Base-by-base conservation (phyloP, 305 asterid genomes). In the Caryopteris hybrid region DNA sequence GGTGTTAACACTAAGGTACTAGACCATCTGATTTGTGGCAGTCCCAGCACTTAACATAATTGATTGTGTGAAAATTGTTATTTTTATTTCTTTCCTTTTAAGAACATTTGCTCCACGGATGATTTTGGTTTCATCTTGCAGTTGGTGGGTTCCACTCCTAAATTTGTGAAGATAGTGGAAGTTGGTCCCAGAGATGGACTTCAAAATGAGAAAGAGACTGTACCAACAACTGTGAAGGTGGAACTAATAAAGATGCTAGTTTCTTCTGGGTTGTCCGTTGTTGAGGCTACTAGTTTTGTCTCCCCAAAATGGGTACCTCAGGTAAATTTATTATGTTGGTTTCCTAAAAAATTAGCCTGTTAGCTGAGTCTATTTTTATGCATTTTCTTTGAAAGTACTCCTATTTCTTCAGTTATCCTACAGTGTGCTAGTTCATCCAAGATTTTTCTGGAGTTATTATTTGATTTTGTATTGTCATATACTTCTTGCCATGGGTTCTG, bases 251-350 rank as follows among this genome's bases (percentile, higher is more conserved):
- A 85, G 77, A 84, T 84, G 92, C 85, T 91, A 53, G 90, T 81
- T 76, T 80, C 84, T 82, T 83, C 96, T 41, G 97, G 96, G 46
- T 70, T 91, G 74, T 71, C 93, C 65, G 91, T 87, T 68, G 84
- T 91, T 33, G 97, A 91, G 77, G 96, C 97, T 34, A 88, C 97
- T 55, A 88, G 97, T 74, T 88, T 91, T 78, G 96, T 91, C 76
- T 91, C 98, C 18, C 95, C 94, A 66, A 91, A 89, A 84, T 91
- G 98, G 96, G 96, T 91, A 48, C 98, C 96, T 25, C 96, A 91
- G 95, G 98, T 89, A 77, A 68, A 16, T n/a, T 41, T 42, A 23
- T 17, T 10, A 34, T 45, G 29, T 60, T 12, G 29, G 38, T 33
- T 39, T 48, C n/a, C 10, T 31, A 4, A 13, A 51, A 52, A 59